Percentiles rank a stretch among this genome's conserved stretches.
Conservation (phyloP, 2,329 filamentous ascomycete species). For the Aspergillus aculeatinus region DNA sequence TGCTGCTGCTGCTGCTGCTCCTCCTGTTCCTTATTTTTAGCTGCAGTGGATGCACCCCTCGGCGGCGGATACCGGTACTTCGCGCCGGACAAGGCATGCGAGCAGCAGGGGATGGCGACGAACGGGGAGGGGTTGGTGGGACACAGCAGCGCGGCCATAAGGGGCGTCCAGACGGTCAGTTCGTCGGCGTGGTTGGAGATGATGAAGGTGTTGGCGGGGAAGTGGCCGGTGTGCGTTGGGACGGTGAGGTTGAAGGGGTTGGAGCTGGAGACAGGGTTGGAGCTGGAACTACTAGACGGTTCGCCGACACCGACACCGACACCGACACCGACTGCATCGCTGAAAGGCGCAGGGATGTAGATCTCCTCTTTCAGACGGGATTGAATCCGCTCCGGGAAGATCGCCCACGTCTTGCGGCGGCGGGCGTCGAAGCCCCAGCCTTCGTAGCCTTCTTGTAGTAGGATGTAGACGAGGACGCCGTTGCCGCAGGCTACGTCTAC, state of each 20-base stretch:
- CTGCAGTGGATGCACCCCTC: neutral
- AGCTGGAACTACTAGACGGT: too few species aligned
- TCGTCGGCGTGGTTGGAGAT: constrained; percentile 97
- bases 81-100: constrained; percentile 76
- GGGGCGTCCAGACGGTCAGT: constrained; percentile 90
- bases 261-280: neutral
- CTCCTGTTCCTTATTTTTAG: constrained; percentile 23
- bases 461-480: constrained; percentile 80
- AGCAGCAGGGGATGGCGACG: constrained; percentile 93
- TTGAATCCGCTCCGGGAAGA: constrained; percentile 58
- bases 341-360: constrained; percentile 57
- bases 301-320: too few species aligned
- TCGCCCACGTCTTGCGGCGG: constrained; percentile 78
- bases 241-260: constrained; percentile 18
- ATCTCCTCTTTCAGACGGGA: constrained; percentile 58
- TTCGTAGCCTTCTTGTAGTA: constrained; percentile 74
- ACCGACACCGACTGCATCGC: constrained; percentile 22
- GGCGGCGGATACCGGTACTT: constrained; percentile 58
- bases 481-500: constrained; percentile 97
- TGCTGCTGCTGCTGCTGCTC: neutral
- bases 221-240: constrained; percentile 56
- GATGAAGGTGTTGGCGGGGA: constrained; percentile 77
- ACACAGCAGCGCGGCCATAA: constrained; percentile 67
- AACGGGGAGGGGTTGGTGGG: constrained; percentile 69
- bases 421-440: constrained; percentile 94